Evolutionary conservation across 495 filamentous ascomycete genomes (phyloP).

Genomic region (Tuber microsphaerosporum): DNA sequence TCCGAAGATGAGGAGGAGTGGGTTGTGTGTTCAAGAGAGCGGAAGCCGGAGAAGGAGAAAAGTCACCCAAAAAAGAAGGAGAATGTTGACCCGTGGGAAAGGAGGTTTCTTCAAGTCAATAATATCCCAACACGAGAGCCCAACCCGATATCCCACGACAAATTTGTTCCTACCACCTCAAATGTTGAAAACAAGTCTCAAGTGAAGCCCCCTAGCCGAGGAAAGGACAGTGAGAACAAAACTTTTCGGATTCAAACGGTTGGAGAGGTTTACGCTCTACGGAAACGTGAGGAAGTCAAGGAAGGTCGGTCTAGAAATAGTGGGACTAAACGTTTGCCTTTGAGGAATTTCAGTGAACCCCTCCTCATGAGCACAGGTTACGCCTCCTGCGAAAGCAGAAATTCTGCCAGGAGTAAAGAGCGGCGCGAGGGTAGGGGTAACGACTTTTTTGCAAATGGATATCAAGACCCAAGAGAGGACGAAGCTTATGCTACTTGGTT

Average conservation of each 20-base stretch:
- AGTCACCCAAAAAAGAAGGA: not conserved
- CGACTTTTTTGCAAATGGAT: not conserved
- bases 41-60: not conserved
- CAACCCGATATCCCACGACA: not conserved
- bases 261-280: constrained; percentile 3
- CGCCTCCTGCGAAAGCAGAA: not conserved
- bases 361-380: not conserved
- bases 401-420: not conserved
- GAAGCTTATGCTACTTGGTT: not conserved
- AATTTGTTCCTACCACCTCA: not conserved
- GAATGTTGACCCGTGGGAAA: not conserved
- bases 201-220: not conserved
- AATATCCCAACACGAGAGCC: not conserved
- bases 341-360: not conserved
- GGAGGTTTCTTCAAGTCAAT: not conserved
- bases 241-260: not conserved
- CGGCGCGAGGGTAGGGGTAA: not conserved
- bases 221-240: not conserved
- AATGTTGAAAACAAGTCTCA: not conserved
- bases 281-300: not conserved
- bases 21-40: not conserved
- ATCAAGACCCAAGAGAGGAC: not conserved
- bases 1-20: not conserved
- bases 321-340: not conserved
- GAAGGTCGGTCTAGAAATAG: not conserved